phyloP scores from a whole-genome alignment of 352 stramenopile genomes.

The Globisporangium uncinulatum region DNA sequence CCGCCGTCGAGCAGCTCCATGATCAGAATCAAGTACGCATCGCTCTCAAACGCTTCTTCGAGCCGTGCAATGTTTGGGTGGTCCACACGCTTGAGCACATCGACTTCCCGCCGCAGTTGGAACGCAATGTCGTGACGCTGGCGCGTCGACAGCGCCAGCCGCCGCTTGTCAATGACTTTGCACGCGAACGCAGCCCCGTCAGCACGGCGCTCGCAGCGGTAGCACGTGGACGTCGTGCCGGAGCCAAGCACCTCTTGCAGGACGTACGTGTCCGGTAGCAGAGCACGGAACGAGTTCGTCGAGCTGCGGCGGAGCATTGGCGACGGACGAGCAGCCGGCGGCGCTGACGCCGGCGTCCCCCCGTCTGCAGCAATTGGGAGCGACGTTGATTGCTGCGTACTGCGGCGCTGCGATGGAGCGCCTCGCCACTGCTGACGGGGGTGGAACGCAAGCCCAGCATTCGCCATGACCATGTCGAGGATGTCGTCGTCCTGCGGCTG shows the following conservation, averaged over 20 bases:
- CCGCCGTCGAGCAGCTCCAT: slow-evolving; percentile 76
- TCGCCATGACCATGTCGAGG: slow-evolving; percentile 25
- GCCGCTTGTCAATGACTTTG: slow-evolving; percentile 77
- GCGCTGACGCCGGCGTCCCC: neutral
- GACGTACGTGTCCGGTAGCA: slow-evolving; percentile 37
- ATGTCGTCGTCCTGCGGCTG: slow-evolving; percentile 23
- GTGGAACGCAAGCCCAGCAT: slow-evolving; percentile 10
- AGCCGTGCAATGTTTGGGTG: slow-evolving; percentile 70
- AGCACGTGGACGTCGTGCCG: slow-evolving; percentile 70
- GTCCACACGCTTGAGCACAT: slow-evolving; percentile 52
- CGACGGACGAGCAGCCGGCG: neutral
- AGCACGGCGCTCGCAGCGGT: slow-evolving; percentile 38
- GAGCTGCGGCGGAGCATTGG: slow-evolving; percentile 10
- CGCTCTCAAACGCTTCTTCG: slow-evolving; percentile 61
- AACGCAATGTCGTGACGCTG: slow-evolving; percentile 48
- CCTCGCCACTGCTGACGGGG: slow-evolving; percentile 13
- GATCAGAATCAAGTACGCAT: slow-evolving; percentile 57
- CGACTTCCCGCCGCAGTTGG: slow-evolving; percentile 59
- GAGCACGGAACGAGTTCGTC: slow-evolving; percentile 25
- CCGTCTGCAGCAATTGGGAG: slow-evolving; percentile 5
- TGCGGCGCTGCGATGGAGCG: too few relatives aligned
- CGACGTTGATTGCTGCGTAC: neutral
- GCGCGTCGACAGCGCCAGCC: slow-evolving; percentile 34
- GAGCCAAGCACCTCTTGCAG: slow-evolving; percentile 58
- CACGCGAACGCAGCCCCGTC: slow-evolving; percentile 56